Conservation (phyloP, 306 rosid species). For the Lagenaria siceraria region DNA sequence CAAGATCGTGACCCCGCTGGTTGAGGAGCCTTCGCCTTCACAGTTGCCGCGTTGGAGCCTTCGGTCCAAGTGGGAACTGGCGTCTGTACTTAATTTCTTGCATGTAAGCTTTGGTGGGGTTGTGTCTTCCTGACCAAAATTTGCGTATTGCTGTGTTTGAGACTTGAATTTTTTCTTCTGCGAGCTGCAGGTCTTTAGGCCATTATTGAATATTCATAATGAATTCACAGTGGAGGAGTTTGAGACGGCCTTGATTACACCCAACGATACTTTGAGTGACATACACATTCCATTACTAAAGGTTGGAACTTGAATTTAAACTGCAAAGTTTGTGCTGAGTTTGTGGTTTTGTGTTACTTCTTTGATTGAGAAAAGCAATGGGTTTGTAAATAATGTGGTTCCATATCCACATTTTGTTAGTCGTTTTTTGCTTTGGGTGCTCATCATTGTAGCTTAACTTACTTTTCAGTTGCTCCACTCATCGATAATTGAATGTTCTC, state of each 20-base stretch:
- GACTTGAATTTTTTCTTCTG: constrained; percentile 1
- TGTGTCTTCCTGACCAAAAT: constrained; percentile 5
- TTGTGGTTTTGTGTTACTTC: constrained; percentile 6
- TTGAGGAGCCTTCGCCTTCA: constrained; percentile 62
- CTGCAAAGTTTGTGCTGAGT: not conserved
- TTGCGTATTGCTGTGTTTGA: constrained; percentile 26
- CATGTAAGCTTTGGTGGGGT: constrained; percentile 44
- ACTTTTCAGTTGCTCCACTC: not conserved
- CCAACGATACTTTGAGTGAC: constrained; percentile 84
- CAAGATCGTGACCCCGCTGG: constrained; percentile 71
- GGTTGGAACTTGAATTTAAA: constrained; percentile 42
- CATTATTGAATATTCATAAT: constrained; percentile 55
- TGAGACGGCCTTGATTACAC: constrained; percentile 84
- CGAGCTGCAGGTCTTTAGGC: constrained; percentile 68
- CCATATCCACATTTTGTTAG: not conserved
- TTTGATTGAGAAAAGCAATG: constrained; percentile 9
- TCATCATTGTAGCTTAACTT: not conserved
- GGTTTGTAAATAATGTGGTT: constrained; percentile 3
- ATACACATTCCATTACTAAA: constrained; percentile 88
- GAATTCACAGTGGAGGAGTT: constrained; percentile 96
- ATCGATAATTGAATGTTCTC: not conserved
- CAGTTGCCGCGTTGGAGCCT: constrained; percentile 78
- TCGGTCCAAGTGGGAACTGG: constrained; percentile 97
- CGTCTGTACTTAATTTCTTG: constrained; percentile 84
- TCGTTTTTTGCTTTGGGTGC: not conserved